phyloP scores from a whole-genome alignment of 2,329 filamentous ascomycete species.

The Cercospora sp. region DNA sequence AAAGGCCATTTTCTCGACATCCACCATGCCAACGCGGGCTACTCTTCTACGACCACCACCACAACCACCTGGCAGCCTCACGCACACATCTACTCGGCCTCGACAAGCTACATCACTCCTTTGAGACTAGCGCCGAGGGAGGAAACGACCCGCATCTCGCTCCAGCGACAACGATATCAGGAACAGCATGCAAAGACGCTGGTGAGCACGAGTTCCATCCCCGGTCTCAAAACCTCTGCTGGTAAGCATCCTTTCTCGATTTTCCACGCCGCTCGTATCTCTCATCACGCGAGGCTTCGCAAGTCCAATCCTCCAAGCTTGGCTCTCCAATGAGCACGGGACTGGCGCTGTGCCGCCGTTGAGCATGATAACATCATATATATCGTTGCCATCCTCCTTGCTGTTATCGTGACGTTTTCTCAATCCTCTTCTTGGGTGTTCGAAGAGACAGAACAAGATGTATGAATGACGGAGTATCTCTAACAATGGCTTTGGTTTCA shows the following conservation, averaged over 20 bases:
- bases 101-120: slow-evolving; percentile 20
- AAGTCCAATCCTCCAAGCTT: background rate
- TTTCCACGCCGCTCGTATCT: background rate
- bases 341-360: slow-evolving; percentile 4
- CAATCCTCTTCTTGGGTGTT: background rate
- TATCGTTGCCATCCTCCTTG: background rate
- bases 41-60: slow-evolving; percentile 21
- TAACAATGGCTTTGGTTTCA: slow-evolving; percentile 42
- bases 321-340: slow-evolving; percentile 14
- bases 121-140: slow-evolving; percentile 29
- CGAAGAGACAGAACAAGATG: background rate
- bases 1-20: slow-evolving; percentile 29
- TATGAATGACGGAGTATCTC: background rate
- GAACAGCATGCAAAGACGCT: slow-evolving; percentile 30
- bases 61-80: slow-evolving; percentile 16
- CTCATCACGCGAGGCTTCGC: background rate
- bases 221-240: slow-evolving; percentile 41
- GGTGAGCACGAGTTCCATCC: slow-evolving; percentile 34
- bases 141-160: slow-evolving; percentile 35
- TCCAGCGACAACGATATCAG: slow-evolving; percentile 35
- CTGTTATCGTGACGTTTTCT: background rate
- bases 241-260: slow-evolving; percentile 32
- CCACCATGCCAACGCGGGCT: slow-evolving; percentile 29
- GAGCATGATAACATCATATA: background rate
- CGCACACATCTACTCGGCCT: slow-evolving; percentile 16